Evolutionary conservation across 139 green algal species (phyloP).

Genomic region (Desmodesmus armatus): DNA sequence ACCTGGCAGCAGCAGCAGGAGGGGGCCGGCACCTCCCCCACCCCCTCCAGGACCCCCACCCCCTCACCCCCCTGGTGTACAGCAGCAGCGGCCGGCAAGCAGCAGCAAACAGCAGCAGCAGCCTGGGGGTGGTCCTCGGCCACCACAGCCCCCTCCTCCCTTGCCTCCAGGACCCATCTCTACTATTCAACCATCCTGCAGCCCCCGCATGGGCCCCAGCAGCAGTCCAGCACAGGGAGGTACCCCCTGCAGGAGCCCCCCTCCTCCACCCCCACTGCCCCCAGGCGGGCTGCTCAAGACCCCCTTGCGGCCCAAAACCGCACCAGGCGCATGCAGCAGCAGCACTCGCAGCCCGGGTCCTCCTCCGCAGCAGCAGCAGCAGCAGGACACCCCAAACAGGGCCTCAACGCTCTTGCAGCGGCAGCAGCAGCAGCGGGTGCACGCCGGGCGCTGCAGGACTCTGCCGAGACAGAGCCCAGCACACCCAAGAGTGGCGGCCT

Average conservation of each 20-base stretch:
- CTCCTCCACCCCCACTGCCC: not conserved
- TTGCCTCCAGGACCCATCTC: not conserved
- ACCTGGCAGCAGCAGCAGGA: not conserved
- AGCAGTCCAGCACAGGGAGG: not conserved
- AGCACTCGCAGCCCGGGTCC: not conserved
- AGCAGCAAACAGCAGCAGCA: constrained; percentile 16
- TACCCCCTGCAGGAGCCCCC: not conserved
- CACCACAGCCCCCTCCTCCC: not conserved
- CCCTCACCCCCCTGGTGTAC: not conserved
- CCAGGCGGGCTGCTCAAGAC: not conserved
- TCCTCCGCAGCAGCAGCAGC: too few relatives aligned
- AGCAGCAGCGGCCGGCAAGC: not conserved
- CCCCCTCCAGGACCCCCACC: constrained; percentile 6
- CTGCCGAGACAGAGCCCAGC: not conserved
- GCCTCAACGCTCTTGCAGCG: not conserved
- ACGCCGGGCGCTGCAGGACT: not conserved
- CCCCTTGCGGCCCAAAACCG: not conserved
- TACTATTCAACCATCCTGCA: not conserved
- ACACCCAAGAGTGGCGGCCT: not conserved
- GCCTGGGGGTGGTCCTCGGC: not conserved
- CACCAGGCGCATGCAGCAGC: not conserved
- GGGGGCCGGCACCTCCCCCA: constrained; percentile 1
- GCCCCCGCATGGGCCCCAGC: not conserved
- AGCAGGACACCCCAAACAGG: not conserved
- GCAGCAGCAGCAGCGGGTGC: not conserved